Evolutionary conservation across 1,284 basidiomycete species (phyloP), one percentile per base, ranked within the genome.

Genomic region (Melanopsichium pennsylvanicum): DNA sequence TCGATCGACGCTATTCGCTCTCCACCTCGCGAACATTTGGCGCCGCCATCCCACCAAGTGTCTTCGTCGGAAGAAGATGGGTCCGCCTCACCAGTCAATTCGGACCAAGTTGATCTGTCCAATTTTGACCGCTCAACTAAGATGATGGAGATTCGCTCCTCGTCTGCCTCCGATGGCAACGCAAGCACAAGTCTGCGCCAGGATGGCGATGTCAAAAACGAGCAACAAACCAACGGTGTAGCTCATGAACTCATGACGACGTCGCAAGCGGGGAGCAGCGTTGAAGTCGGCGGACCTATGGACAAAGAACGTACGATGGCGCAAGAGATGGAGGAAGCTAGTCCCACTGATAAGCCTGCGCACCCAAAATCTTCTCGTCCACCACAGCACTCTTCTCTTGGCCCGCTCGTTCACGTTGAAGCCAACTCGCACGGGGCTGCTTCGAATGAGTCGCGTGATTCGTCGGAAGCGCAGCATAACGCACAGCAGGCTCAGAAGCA

Each of bases 261-360:
- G 27, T 56, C 56, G 0, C 41, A 50, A 26, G 54, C 55, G 11
- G 61, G 67, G 3, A 64, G 60, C 56, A 60, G 23, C 29, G 55
- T 70, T 33, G 61, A 55, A 33, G 32, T 70, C 5, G 52, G 51
- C 6, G 70, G 70, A 34, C 70, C 70, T 2, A 61, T 75, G 55
- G 49, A 63, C 32, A 48, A 39, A 26, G 58, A 60, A 23, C 59
- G 41, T 8, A 47, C 58, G 33, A 62, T 73, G 56, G 61, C 54
- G 1, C 64, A 71, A 32, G 72, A 72, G 36, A 58, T 62, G 55
- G 66, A 75, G 25, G 11, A 45, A 7, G 48, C 51, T 4, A 54
- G 50, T 22, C 33, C 60, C 3, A 63, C 58, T 6, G 50, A 60
- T 16, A 44, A 71, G 46, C 69, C 63, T 22, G 56, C 57, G 3